These are phyloP conservation scores for Mycena rosella DNA, from an alignment of 768 basidiomycete species.

Conservation along the genomic window DNA sequence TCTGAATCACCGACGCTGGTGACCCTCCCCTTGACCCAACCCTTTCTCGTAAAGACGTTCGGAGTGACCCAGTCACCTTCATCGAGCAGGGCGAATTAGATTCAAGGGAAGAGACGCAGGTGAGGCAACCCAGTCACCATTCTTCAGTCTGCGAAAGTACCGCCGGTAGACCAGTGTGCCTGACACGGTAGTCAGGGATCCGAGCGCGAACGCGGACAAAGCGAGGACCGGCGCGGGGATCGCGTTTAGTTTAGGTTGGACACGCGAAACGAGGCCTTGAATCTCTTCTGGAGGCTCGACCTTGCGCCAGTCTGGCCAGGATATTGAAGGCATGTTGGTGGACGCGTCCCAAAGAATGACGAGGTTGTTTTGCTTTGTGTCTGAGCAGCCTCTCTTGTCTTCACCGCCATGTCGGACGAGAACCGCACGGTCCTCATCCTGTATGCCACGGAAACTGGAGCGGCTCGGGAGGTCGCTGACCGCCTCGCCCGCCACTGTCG, in stretches of 20 bases:
- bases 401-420: constrained; percentile 15
- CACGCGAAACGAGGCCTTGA: constrained; percentile 25
- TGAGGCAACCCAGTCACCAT: constrained; percentile 55
- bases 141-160: constrained; percentile 71
- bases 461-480: constrained; percentile 85
- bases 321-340: constrained; percentile 19
- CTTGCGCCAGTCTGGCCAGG: constrained; percentile 28
- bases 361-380: not conserved
- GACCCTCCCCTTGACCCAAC: constrained; percentile 85
- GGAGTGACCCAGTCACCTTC: constrained; percentile 77
- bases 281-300: constrained; percentile 24
- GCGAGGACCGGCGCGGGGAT: constrained; percentile 47
- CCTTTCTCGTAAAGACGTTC: constrained; percentile 63
- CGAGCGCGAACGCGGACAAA: constrained; percentile 55
- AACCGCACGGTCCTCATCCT: constrained; percentile 70
- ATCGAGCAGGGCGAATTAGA: not conserved
- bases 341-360: not conserved
- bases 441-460: constrained; percentile 95
- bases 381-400: not conserved
- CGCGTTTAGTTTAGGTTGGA: constrained; percentile 39
- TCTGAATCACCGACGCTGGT: constrained; percentile 92
- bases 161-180: constrained; percentile 58
- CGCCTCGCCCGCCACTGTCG: constrained; percentile 80
- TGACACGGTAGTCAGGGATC: constrained; percentile 52
- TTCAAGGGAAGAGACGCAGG: not conserved